These are phyloP conservation scores for Stropharia rugosoannulata DNA, from an alignment of 768 basidiomycete genomes.

Conservation along the genomic window DNA sequence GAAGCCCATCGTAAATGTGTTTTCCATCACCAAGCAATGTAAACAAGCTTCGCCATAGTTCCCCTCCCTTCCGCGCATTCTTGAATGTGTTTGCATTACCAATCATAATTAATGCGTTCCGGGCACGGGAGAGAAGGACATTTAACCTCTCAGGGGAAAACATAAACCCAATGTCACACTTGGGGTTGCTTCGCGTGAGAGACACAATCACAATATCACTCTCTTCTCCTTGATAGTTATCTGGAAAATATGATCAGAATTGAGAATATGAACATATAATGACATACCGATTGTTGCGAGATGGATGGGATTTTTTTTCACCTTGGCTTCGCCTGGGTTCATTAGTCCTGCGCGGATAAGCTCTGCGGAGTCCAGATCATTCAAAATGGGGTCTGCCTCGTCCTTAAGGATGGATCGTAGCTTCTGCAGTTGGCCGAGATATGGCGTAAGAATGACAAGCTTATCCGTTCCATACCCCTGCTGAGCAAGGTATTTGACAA, in stretches of 20 bases:
- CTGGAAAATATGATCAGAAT: slow-evolving; percentile 26
- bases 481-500: slow-evolving; percentile 62
- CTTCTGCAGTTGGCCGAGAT: slow-evolving; percentile 35
- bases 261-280: not conserved
- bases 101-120: slow-evolving; percentile 60
- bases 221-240: slow-evolving; percentile 77
- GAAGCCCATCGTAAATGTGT: slow-evolving; percentile 54
- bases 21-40: slow-evolving; percentile 35
- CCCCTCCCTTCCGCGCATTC: slow-evolving; percentile 44
- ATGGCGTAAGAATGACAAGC: slow-evolving; percentile 68
- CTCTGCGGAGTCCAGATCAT: slow-evolving; percentile 58
- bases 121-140: slow-evolving; percentile 66
- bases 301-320: not conserved
- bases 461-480: slow-evolving; percentile 65
- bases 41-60: slow-evolving; percentile 51
- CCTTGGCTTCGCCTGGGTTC: slow-evolving; percentile 22
- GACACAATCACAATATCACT: slow-evolving; percentile 62
- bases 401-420: slow-evolving; percentile 42
- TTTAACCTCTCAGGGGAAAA: slow-evolving; percentile 65
- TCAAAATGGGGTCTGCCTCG: slow-evolving; percentile 56
- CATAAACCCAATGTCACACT: slow-evolving; percentile 68
- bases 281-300: not conserved
- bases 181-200: slow-evolving; percentile 55
- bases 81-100: slow-evolving; percentile 62
- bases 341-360: slow-evolving; percentile 55